phyloP scores from a whole-genome alignment of 306 rosid genomes.

The Quercus variabilis region DNA sequence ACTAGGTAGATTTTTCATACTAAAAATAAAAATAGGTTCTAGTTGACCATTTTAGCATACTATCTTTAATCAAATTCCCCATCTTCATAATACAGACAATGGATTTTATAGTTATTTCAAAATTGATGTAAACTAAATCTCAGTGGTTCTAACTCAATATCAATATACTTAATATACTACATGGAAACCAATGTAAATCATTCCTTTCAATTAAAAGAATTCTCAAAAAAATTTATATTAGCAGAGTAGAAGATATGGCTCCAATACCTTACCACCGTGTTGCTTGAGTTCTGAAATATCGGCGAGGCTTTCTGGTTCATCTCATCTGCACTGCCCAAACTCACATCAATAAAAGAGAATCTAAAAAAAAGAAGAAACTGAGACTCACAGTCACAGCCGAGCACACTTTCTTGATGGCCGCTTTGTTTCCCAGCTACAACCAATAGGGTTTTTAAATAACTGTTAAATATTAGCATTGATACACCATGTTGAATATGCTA shows the following conservation, averaged over 20 bases:
- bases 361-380: not conserved
- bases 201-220: not conserved
- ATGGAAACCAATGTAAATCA: not conserved
- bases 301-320: constrained; percentile 74
- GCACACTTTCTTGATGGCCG: constrained; percentile 66
- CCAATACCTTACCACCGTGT: constrained; percentile 84
- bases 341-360: constrained; percentile 17
- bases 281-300: constrained; percentile 66
- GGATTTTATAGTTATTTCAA: not conserved
- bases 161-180: not conserved
- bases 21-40: not conserved
- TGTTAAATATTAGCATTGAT: no score
- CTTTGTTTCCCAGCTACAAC: constrained; percentile 61
- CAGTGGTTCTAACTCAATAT: not conserved
- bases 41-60: not conserved
- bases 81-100: not conserved
- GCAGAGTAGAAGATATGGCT: not conserved
- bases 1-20: not conserved
- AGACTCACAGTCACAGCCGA: constrained; percentile 61
- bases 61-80: not conserved
- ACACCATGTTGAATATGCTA: no score
- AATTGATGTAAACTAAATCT: not conserved
- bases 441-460: not conserved
- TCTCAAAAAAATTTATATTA: not conserved
- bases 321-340: constrained; percentile 78